Base-by-base conservation (phyloP, 441 rosid species). In the Flueggea neowawraea region DNA sequence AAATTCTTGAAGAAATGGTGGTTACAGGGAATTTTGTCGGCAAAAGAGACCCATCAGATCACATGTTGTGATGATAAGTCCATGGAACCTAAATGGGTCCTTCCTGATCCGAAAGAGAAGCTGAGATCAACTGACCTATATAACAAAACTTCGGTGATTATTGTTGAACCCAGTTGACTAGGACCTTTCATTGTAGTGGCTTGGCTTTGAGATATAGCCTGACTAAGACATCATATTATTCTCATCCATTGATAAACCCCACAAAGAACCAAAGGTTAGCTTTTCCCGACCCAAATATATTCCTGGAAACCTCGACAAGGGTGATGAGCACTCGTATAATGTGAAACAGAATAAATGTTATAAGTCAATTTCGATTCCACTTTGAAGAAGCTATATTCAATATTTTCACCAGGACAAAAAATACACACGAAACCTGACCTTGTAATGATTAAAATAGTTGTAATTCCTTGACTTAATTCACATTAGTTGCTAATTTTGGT, bases 281-380 rank as follows among this genome's bases (percentile, higher is more conserved):
- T 72, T 76, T 75, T 58, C 16, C 59, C 56, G 62, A 31, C 60
- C 54, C 13, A 51, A 57, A 41, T 31, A 7, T 63, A 31, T 54
- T 73, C 78, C 53, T 67, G 62, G 67, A 69, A 76, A 54, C 64
- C 60, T 66, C 70, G 69, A 75, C 57, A 79, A 62, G 64, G 64
- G 64, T 48, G 63, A 57, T 47, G 41, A 63, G 52, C 52, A 47
- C n/a, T 11, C 41, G 0, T 36, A 36, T 36, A 36, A 36, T 36
- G 41, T 36, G 41, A 8, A 36, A 36, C 41, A 5, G 41, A 22
- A 36, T 36, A 36, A 0, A 5, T 47, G 9, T 47, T 47, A 47
- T 47, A 47, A 47, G n/a, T 47, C 60, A 39, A 60, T 41, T 36
- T 36, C 41, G 7, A 1, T 36, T 2, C 45, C 61, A 61, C 66